Evolutionary conservation across 1,139 yeast genomes (phyloP).

Genomic region (Groenewaldozyma sp.): DNA sequence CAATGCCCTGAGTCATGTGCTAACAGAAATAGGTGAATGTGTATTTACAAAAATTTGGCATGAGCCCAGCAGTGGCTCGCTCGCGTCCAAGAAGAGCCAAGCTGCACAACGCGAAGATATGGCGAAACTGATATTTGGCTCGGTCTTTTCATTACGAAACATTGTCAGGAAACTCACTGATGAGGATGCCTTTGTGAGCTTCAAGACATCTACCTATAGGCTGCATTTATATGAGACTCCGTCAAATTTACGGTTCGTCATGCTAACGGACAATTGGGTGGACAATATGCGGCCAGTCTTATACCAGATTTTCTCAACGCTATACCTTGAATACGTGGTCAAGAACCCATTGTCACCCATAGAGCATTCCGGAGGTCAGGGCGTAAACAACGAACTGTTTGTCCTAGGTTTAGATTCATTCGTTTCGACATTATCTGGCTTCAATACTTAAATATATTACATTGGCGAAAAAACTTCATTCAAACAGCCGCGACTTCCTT

Average conservation of each 20-base stretch:
- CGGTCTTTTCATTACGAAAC: conserved; percentile 68
- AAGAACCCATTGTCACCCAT: conserved; percentile 41
- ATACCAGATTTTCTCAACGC: conserved; percentile 56
- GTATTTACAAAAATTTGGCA: conserved; percentile 29
- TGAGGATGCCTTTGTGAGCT: conserved; percentile 51
- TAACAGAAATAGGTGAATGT: conserved; percentile 23
- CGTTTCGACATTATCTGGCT: conserved; percentile 30
- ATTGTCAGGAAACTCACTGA: conserved; percentile 55
- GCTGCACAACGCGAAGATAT: conserved; percentile 37
- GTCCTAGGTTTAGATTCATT: conserved; percentile 33
- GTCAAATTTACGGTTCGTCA: conserved; percentile 64
- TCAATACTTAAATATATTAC: conserved; percentile 6
- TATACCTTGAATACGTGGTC: conserved; percentile 61
- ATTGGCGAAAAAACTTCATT: not conserved
- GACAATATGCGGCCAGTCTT: conserved; percentile 54
- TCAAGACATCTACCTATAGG: conserved; percentile 63
- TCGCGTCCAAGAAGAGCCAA: conserved; percentile 8
- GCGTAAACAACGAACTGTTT: conserved; percentile 34
- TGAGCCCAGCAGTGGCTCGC: conserved; percentile 4
- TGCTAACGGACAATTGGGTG: conserved; percentile 59
- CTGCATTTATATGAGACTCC: conserved; percentile 77
- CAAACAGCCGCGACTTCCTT: too few species aligned
- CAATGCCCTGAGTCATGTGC: conserved; percentile 8
- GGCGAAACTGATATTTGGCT: conserved; percentile 81
- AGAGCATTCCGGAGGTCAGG: conserved; percentile 29